These are phyloP conservation scores for Colletotrichum lentis DNA, from an alignment of 2,329 filamentous ascomycete species.

Conservation along the genomic window DNA sequence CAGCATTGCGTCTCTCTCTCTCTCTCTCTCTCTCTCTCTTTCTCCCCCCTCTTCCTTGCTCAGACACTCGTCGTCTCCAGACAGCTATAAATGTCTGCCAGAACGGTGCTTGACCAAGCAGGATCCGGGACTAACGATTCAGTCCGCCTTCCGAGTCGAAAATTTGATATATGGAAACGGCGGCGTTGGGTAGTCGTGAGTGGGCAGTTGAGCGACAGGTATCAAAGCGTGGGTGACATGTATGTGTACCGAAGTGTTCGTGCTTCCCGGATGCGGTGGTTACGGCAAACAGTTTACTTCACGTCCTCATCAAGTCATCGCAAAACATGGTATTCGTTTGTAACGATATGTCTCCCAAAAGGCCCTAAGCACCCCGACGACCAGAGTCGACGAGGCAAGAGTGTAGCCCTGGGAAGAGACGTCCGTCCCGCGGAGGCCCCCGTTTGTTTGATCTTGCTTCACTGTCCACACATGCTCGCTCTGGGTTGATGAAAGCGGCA, in stretches of 20 bases:
- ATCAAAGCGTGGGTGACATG: background rate
- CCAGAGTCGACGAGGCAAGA: conserved; percentile 35
- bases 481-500: conserved; percentile 63
- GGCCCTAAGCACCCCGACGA: conserved; percentile 43
- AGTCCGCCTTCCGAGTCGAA: conserved; percentile 47
- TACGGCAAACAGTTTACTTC: no score
- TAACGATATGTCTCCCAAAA: conserved; percentile 40
- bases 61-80: background rate
- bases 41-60: no score
- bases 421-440: conserved; percentile 43
- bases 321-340: conserved; percentile 32
- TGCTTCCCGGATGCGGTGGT: background rate
- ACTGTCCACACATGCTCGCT: conserved; percentile 74
- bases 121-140: conserved; percentile 2
- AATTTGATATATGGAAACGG: conserved; percentile 41
- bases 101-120: background rate
- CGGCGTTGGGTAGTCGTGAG: background rate
- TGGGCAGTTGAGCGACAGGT: background rate
- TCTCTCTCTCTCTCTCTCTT: no score
- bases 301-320: background rate
- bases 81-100: background rate
- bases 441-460: conserved; percentile 66
- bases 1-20: background rate
- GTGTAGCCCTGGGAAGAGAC: conserved; percentile 38
- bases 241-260: background rate